Evolutionary conservation across 1,284 basidiomycete species (phyloP).

Genomic region (Cryptococcus deneoformans): DNA sequence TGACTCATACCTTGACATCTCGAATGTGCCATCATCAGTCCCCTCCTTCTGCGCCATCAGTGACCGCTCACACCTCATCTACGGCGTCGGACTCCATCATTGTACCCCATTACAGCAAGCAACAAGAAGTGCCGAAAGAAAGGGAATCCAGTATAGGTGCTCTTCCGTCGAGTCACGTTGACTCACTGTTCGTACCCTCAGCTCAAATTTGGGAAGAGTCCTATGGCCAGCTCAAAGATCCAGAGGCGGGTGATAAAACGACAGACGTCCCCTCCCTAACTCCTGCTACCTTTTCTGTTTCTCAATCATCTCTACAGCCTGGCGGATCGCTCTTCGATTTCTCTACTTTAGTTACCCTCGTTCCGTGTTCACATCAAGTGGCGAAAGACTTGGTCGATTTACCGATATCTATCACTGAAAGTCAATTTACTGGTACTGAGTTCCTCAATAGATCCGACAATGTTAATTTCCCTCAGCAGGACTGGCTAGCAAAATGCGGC

Average conservation of each 20-base stretch:
- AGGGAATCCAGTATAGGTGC: too few species aligned
- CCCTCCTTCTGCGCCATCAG: too few species aligned
- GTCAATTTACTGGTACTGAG: conserved; percentile 8
- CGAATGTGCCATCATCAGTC: too few species aligned
- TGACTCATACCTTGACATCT: too few species aligned
- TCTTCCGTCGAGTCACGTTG: too few species aligned
- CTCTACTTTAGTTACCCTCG: conserved; percentile 4
- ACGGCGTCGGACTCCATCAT: too few species aligned
- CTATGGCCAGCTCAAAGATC: background rate
- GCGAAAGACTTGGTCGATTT: background rate
- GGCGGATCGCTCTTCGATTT: background rate
- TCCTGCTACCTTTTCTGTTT: background rate
- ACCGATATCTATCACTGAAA: background rate
- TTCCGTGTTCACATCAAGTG: background rate
- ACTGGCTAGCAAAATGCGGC: background rate
- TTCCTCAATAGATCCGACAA: conserved; percentile 8
- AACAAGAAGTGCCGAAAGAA: too few species aligned
- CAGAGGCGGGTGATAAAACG: background rate
- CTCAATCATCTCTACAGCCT: background rate
- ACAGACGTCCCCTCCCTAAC: background rate
- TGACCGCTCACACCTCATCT: too few species aligned
- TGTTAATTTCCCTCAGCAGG: conserved; percentile 5
- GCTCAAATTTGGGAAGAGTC: conserved; percentile 12
- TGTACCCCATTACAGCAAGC: too few species aligned
- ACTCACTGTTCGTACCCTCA: background rate